Evolutionary conservation across 371 early-diverging fungal species (phyloP).

Genomic region (Blakeslea trispora): DNA sequence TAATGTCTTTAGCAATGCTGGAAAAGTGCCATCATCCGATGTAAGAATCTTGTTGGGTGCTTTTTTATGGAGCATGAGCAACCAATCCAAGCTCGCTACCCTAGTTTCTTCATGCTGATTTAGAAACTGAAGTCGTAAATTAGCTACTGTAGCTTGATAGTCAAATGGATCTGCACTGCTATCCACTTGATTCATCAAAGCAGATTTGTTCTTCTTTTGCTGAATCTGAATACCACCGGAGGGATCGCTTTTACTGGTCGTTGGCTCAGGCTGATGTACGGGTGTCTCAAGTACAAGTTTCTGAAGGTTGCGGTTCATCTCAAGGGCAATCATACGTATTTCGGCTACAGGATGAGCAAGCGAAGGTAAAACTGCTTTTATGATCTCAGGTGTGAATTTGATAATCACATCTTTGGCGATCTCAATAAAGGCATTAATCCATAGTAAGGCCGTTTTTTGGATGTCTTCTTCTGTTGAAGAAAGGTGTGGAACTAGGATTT

Average conservation of each 20-base stretch:
- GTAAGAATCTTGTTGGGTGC: slow-evolving; percentile 75
- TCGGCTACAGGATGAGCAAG: slow-evolving; percentile 72
- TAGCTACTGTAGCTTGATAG: slow-evolving; percentile 72
- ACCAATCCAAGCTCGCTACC: slow-evolving; percentile 88
- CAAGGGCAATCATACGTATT: slow-evolving; percentile 71
- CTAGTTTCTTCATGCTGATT: slow-evolving; percentile 88
- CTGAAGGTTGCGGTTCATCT: slow-evolving; percentile 74
- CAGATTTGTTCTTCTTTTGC: slow-evolving; percentile 4
- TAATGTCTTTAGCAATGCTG: slow-evolving; percentile 79
- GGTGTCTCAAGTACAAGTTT: slow-evolving; percentile 66
- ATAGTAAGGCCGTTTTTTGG: slow-evolving; percentile 81
- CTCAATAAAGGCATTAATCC: slow-evolving; percentile 85
- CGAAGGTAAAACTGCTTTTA: slow-evolving; percentile 78
- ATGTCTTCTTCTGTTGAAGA: slow-evolving; percentile 82
- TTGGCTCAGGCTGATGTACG: slow-evolving; percentile 27
- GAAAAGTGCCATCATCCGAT: slow-evolving; percentile 80
- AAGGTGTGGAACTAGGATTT: slow-evolving; percentile 81
- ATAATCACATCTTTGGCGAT: slow-evolving; percentile 79
- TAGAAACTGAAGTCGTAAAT: slow-evolving; percentile 73
- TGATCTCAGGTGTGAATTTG: slow-evolving; percentile 71
- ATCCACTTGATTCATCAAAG: neutral
- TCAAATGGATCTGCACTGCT: slow-evolving; percentile 66
- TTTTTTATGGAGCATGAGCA: slow-evolving; percentile 88
- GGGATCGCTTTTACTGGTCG: slow-evolving; percentile 30
- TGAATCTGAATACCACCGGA: slow-evolving; percentile 15